Base-by-base conservation (phyloP, 768 basidiomycete genomes). In the Tulasnella sp. region DNA sequence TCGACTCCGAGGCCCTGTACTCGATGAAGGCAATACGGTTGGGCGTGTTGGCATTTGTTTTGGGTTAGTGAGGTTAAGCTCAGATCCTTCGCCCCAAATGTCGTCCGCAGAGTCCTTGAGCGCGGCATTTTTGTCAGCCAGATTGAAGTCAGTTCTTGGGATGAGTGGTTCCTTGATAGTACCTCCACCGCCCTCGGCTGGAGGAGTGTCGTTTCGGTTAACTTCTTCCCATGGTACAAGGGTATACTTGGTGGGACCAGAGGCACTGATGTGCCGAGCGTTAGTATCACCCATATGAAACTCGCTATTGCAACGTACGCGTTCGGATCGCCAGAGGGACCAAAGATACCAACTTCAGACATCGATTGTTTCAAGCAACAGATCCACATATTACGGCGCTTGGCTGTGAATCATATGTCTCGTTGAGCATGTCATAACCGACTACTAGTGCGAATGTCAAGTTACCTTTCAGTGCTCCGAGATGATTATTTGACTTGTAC, bases 311-410 rank as follows among this genome's bases (percentile, higher is more conserved):
- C 16, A 16, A 60, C 76, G 18, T 46, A 77, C 76, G 86, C 86
- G 81, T 86, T 83, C 34, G 86, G 86, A 64, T 85, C 86, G 34
- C 86, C 88, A 31, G 76, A 86, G 5, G 88, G 88, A 7, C 88
- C 88, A 80, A 82, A 95, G 81, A 98, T 92, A 82, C 91, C 88
- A 75, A 92, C 85, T 81, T 95, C 93, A 40, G 89, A 90, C 81
- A 95, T 87, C 74, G 90, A 89, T 72, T 89, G 84, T 86, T 96
- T 97, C 78, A 98, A 88, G 22, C 93, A 93, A 85, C 95, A 96
- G 64, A 96, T 90, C 95, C 95, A 97, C 86, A 95, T 97, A 88
- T 96, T 96, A 48, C 94, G 90, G 78, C 95, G 90, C 86, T 92
- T 92, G 1, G 92, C 92, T 92, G 37, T 60, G 0, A 28, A 37